Percentiles rank a stretch among this genome's conserved stretches.
Conservation (phyloP, 495 filamentous ascomycete species). For the Pyronema omphalodes region DNA sequence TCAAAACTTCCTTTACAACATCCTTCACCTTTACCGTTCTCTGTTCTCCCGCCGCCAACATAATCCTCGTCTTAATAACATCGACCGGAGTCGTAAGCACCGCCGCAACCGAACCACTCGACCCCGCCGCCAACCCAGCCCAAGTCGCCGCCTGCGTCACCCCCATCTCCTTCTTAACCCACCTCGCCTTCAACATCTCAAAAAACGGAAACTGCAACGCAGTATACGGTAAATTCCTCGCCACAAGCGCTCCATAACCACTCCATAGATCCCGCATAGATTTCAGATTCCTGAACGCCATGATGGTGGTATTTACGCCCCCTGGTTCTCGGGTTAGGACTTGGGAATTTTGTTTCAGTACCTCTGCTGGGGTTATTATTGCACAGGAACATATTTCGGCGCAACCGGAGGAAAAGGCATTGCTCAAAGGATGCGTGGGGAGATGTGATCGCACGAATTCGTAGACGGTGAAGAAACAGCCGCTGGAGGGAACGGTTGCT, state of each 20-base stretch:
- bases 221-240: constrained; percentile 70
- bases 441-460: constrained; percentile 47
- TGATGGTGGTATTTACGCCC: constrained; percentile 18
- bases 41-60: constrained; percentile 32
- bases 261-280: constrained; percentile 38
- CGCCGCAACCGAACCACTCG: constrained; percentile 46
- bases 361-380: constrained; percentile 76
- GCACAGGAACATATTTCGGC: constrained; percentile 69
- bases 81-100: constrained; percentile 23
- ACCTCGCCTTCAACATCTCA: constrained; percentile 40
- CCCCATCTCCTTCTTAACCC: constrained; percentile 10
- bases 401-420: constrained; percentile 49
- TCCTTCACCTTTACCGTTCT: constrained; percentile 11
- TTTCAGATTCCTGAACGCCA: constrained; percentile 28
- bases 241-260: constrained; percentile 62
- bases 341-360: constrained; percentile 87
- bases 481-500: constrained; percentile 72
- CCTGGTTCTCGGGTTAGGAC: constrained; percentile 25
- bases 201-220: constrained; percentile 79
- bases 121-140: constrained; percentile 51
- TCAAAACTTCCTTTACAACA: constrained; percentile 43
- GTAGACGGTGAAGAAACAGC: constrained; percentile 80
- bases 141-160: constrained; percentile 34
- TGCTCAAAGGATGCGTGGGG: constrained; percentile 37
- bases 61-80: constrained; percentile 21